Base-by-base conservation (phyloP, 257 asterid species). In the Salvia hispanica region DNA sequence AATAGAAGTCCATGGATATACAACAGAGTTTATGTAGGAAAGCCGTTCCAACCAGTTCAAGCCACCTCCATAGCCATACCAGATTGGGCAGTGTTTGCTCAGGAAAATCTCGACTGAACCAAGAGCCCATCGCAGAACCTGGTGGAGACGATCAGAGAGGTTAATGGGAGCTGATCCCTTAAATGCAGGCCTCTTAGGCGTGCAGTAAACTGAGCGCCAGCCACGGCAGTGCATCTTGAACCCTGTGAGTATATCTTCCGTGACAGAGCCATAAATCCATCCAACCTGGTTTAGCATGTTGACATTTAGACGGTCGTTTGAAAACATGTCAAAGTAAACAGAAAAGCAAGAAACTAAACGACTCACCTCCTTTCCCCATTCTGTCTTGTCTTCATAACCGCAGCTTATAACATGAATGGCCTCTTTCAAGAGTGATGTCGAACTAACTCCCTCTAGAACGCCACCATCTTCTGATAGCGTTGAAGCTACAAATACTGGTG, bases 61-160 rank as follows among this genome's bases (percentile, higher is more conserved):
- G 56, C 96, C 96, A 14, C 97, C 95, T 55, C 96, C 97, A 57
- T 88, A 91, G n/a, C 96, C 95, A 59, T 91, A 88, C 97, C 97
- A 91, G 45, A 91, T 79, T 4, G 95, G 97, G 57, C 97, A 91
- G 77, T 88, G 96, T 76, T 74, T 88, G 86, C 96, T 91, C 58
- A 91, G 66, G 44, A 91, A 83, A 57, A 91, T 91, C 87, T 91
- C 97, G 4, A 91, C 96, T 1, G 97, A 91, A 58, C 97, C 97
- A 33, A 91, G 96, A 25, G 96, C 97, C 97, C 97, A 91, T 73
- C 96, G 66, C 34, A 91, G 97, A 76, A 88, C 95, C 77, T 91
- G 97, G 70, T 86, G 92, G 64, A 91, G 92, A 74, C 97, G 92
- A 77, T 91, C 95, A 4, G 96, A 91, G 61, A 88, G 88, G 63